phyloP scores from a whole-genome alignment of 768 basidiomycete species.

The Arthromyces matolae region DNA sequence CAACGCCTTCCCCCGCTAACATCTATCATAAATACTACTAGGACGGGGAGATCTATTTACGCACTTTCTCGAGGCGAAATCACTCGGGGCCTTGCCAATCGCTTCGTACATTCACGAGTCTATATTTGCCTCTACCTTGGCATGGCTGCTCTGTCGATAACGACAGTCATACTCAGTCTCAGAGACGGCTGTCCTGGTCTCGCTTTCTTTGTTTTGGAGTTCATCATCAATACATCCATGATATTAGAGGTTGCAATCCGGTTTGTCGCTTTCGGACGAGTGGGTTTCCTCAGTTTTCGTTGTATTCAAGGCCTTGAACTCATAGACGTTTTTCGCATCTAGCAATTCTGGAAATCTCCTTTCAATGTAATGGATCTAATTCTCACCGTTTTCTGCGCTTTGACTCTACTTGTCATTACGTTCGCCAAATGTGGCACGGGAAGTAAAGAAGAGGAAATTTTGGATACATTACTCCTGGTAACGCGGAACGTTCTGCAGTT shows the following conservation, averaged over 20 bases:
- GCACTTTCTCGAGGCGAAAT: constrained; percentile 81
- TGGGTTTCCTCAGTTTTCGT: constrained; percentile 37
- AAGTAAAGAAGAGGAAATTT: constrained; percentile 89
- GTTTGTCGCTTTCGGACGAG: constrained; percentile 89
- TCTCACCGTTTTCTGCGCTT: constrained; percentile 82
- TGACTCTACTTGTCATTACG: constrained; percentile 85
- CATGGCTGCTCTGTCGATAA: constrained; percentile 84
- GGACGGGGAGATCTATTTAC: constrained; percentile 79
- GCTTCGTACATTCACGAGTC: constrained; percentile 82
- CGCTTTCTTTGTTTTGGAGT: constrained; percentile 86
- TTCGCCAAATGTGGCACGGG: constrained; percentile 81
- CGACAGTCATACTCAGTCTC: constrained; percentile 81
- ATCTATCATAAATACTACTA: constrained; percentile 35
- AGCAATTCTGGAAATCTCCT: constrained; percentile 97
- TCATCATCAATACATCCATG: constrained; percentile 88
- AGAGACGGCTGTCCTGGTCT: constrained; percentile 81
- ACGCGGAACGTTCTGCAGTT: constrained; percentile 93
- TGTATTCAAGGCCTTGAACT: not conserved
- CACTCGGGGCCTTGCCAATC: constrained; percentile 80
- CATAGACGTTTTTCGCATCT: constrained; percentile 7
- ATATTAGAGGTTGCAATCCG: constrained; percentile 91
- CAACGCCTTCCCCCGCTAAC: constrained; percentile 2
- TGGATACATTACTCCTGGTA: constrained; percentile 89
- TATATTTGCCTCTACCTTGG: constrained; percentile 87
- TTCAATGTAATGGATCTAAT: constrained; percentile 89